Conservation (phyloP, 2,329 filamentous ascomycete species). For the Aspergillus piperis region DNA sequence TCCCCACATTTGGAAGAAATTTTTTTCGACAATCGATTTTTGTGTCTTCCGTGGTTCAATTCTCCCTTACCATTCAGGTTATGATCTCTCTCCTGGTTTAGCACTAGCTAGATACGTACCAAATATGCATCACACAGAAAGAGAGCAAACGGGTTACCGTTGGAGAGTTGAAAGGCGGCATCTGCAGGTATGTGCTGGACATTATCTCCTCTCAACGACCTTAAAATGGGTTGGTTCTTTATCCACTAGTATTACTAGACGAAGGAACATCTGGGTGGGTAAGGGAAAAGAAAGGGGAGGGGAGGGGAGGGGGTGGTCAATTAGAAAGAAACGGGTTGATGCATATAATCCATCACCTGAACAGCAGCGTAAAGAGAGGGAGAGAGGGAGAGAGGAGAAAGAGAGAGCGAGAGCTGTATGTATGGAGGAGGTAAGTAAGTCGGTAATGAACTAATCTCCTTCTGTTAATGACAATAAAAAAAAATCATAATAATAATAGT, state of each 20-base stretch:
- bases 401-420: too few species aligned
- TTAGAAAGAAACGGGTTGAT: constrained; percentile 6
- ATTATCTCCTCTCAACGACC: background rate
- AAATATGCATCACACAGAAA: too few species aligned
- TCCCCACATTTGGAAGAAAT: constrained; percentile 22
- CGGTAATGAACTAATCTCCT: too few species aligned
- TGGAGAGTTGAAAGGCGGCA: background rate
- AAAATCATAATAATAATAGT: too few species aligned
- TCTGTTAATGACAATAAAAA: constrained; percentile 1
- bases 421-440: too few species aligned
- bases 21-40: constrained; percentile 12
- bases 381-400: background rate
- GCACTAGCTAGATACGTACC: background rate
- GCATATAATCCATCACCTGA: constrained; percentile 8
- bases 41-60: background rate
- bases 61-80: background rate
- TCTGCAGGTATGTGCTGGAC: constrained; percentile 9
- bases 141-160: background rate
- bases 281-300: background rate
- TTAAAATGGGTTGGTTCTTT: background rate
- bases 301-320: background rate
- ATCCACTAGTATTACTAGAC: too few species aligned
- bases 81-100: background rate
- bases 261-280: background rate
- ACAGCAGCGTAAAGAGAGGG: background rate